Evolutionary conservation across 257 asterid genomes (phyloP).

Genomic region (Datura wrightii): DNA sequence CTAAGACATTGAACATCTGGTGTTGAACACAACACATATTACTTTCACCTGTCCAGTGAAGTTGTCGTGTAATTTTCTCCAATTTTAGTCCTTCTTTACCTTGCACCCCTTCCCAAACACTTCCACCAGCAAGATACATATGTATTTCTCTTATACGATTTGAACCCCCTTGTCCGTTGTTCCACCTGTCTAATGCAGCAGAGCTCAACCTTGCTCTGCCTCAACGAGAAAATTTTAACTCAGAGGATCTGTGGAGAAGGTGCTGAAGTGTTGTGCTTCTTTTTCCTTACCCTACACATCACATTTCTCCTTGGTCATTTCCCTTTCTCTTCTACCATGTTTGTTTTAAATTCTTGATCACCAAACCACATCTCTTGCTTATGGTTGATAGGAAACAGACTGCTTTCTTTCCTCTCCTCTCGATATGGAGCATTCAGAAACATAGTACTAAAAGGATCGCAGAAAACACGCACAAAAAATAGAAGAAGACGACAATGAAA

Average conservation of each 20-base stretch:
- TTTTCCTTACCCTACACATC: conserved; percentile 23
- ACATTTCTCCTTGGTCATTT: conserved; percentile 31
- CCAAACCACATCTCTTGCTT: conserved; percentile 28
- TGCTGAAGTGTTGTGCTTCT: conserved; percentile 49
- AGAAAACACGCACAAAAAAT: background rate
- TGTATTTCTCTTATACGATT: conserved; percentile 16
- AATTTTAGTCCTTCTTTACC: conserved; percentile 13
- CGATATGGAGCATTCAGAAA: conserved; percentile 34
- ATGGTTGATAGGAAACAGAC: conserved; percentile 38
- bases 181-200: conserved; percentile 22
- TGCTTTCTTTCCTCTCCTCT: conserved; percentile 33
- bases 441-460: conserved; percentile 24
- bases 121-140: conserved; percentile 22
- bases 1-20: background rate
- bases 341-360: conserved; percentile 40
- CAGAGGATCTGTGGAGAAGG: conserved; percentile 37
- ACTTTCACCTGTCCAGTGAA: conserved; percentile 24
- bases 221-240: conserved; percentile 39
- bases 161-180: background rate
- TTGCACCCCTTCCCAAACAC: conserved; percentile 27
- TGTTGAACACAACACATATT: background rate
- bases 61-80: conserved; percentile 30
- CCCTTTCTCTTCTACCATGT: conserved; percentile 28
- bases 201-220: conserved; percentile 61
- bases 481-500: background rate